Base-by-base conservation (phyloP, 2,329 filamentous ascomycete genomes). In the Gnomoniopsis smithogilvyi region DNA sequence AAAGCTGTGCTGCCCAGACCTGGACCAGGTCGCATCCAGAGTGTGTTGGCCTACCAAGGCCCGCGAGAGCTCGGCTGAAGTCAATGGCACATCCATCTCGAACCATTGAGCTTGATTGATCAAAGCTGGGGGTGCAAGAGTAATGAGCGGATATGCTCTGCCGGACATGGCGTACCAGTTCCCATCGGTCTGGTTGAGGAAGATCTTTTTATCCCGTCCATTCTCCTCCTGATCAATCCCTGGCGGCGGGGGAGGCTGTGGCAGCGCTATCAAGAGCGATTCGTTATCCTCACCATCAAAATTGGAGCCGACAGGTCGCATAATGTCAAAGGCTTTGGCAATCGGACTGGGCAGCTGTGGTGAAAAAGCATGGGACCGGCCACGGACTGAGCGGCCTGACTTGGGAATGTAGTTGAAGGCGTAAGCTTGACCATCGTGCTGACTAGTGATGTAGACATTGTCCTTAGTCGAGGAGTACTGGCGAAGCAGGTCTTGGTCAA, bases 81-180 rank as follows among this genome's bases (percentile, higher is more conserved):
- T 72, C 46, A 77, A 65, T 17, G 71, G 73, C 47, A 80, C 68
- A 12, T 72, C 60, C 15, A 63, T 49, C 24, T 68, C 74, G 71
- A 72, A 75, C 72, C 79, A 86, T 30, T 77, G 76, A 8, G 72
- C 68, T 14, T 67, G 73, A 64, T 76, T 76, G 47, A 79, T 76
- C 63, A 73, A 75, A 22, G 77, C 83, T 2, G 69, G 63, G 0
- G 81, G 80, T 0, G 81, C 87, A 55, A 91, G 85, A 22, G 93
- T 88, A 30, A 96, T 91, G 11, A 94, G 81, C 3, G 95, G 95
- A 67, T 97, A 98, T 10, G 86, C 86, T 45, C 80, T 82, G 59
- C 96, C 94, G 1, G 94, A 97, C 74, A 98, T 82, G 34, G 93
- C 95, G 72, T 94, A 99, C 92, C 94, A 98, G 62, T 90, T 90